Base-by-base conservation (phyloP, 495 filamentous ascomycete genomes). In the Tuber microsphaerosporum region DNA sequence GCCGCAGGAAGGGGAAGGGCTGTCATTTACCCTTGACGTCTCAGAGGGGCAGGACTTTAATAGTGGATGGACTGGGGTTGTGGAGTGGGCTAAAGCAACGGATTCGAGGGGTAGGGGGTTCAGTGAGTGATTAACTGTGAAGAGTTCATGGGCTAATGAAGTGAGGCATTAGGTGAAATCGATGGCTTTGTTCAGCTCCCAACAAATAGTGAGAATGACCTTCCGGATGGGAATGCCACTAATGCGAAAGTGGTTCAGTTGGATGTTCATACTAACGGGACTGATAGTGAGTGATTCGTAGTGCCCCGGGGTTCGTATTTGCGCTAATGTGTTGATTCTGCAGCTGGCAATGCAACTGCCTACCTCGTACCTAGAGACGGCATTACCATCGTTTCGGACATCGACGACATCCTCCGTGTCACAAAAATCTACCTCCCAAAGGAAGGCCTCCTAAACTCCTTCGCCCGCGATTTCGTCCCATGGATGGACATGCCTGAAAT, bases 341-440 rank as follows among this genome's bases (percentile, higher is more conserved):
- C 7, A 80, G 79, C 86, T 9, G 92, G 92, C 69, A 94, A 94
- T 80, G 87, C 89, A 31, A 94, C 92, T 6, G 89, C 91, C 2
- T 94, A 92, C 82, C 88, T 94, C 1, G 90, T 93, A 1, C 91
- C 91, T 2, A 82, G 88, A 0, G 84, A 84, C 10, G 92, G 91
- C 41, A 79, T 92, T 26, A 92, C 91, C 16, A 86, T 93, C 70
- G 85, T 93, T 74, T 90, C 89, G 43, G 91, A 94, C 79, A 91
- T 93, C 76, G 92, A 93, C 75, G 92, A 94, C 82, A 92, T 93
- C 77, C 88, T 94, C 0, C 90, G 92, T 42, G 84, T 93, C n/a
- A 94, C 92, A 70, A 91, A 92, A 83, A 94, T 94, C 84, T 94
- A 92, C 83, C 81, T 90, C 56, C 92, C 92, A 1, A 85, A 87